phyloP scores from a whole-genome alignment of 23 red algal species.

The Gracilaria domingensis region DNA sequence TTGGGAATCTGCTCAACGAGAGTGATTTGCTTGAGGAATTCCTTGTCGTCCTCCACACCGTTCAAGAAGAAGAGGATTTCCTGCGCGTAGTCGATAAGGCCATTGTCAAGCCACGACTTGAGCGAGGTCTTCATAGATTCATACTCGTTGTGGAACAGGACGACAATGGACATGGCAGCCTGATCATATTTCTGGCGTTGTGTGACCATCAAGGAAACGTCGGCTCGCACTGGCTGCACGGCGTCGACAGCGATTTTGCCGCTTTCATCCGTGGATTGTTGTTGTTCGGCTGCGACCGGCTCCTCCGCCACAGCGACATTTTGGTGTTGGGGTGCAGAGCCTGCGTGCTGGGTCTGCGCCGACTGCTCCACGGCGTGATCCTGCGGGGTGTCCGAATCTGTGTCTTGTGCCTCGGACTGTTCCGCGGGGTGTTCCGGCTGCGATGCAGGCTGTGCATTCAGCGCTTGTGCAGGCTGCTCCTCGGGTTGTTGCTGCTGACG shows the following conservation, averaged over 20 bases:
- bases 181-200: conserved; percentile 33
- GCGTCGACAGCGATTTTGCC: neutral
- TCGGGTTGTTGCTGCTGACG: neutral
- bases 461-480: neutral
- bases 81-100: conserved; percentile 68
- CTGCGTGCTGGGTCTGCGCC: neutral
- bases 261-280: neutral
- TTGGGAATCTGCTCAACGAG: conserved; percentile 48
- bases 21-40: conserved; percentile 16
- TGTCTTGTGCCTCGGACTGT: neutral
- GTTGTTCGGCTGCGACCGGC: neutral
- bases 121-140: conserved; percentile 56
- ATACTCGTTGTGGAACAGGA: conserved; percentile 79
- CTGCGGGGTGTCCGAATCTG: neutral
- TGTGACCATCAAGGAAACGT: neutral
- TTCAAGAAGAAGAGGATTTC: conserved; percentile 76
- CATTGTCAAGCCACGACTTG: conserved; percentile 60
- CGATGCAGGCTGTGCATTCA: neutral
- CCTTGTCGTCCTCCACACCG: conserved; percentile 19
- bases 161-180: conserved; percentile 51
- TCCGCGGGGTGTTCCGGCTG: neutral
- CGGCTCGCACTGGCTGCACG: conserved; percentile 18
- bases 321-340: neutral
- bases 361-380: neutral
- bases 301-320: no score